Base-by-base conservation (phyloP, 495 filamentous ascomycete species). In the Neurospora pannonica region DNA sequence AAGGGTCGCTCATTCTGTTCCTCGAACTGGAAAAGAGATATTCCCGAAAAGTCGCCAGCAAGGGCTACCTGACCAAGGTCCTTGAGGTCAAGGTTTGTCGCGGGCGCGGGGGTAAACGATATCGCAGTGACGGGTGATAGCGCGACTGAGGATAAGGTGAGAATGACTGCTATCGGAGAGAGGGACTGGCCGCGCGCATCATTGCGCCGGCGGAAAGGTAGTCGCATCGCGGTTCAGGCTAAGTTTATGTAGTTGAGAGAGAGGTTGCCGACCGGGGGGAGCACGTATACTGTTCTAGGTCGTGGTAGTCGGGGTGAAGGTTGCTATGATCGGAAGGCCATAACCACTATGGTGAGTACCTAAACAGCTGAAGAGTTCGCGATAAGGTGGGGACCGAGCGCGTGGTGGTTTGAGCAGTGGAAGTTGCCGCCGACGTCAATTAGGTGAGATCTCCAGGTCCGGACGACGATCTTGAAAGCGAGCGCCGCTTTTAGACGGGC, bases 1-100 rank as follows among this genome's bases (percentile, higher is more conserved):
- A 89, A 86, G 8, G 87, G 82, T 40, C 87, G 83, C 82, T 97
- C 89, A 42, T 87, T 90, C 81, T 99, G 95, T 76, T 90, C 90
- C 77, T 90, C 84, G 81, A 92, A 98, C 79, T 92, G 85, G 85
- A 95, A 98, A 21, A 98, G 86, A 38, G 97, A 97, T 71, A 98
- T 92, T 43, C 93, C 91, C 79, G 92, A 88, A 80, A 98, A 99
- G 83, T 98, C 91, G 74, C 96, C 96, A 13, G 90, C 93, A 72
- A 99, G 86, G 46, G 92, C 94, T 71, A 98, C 90, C 75, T 91
- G 90, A 72, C 97, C 96, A 70, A 98, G 86, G 72, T 90, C 81
- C n/a, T 86, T 86, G 54, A 98, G 88, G 80, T 97, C 92, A 82
- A 99, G 87, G 74, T 95, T 90, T 70, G 94, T 89, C 46, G 91